Base-by-base conservation (phyloP, 345 rosid genomes). In the Gossypium herbaceum region DNA sequence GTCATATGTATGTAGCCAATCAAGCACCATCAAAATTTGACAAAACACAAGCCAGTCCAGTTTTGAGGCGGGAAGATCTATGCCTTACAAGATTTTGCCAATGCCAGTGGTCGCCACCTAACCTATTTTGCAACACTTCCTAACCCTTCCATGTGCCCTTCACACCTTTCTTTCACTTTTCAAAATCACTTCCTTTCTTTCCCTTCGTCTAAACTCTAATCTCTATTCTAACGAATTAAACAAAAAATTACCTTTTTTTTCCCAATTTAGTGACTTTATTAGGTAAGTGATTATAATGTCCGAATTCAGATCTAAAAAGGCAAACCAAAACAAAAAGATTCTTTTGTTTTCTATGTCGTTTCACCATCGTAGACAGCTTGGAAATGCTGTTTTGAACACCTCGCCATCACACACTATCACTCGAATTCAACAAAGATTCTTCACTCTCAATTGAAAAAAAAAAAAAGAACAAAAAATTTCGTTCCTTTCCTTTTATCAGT, bases 81-180 rank as follows among this genome's bases (percentile, higher is more conserved):
- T 17, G 29, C 22, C 24, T 19, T 4, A 5, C 63, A 58, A 13
- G 65, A 6, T 3, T 16, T 59, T 25, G 29, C 29, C 29, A 9
- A 7, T 11, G 74, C 66, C 77, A 60, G 61, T 68, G 79, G 77
- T 29, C 47, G 71, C 44, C 79, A 44, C 79, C 77, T 73, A 76
- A 72, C 70, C 82, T 47, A 8, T 22, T 51, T 34, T 34, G 27
- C 34, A 2, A 72, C 59, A 45, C 58, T n/a, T 7, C 59, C n/a
- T 12, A 34, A 34, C 39, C 6, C 39, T 34, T 34, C 39, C 39
- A 34, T 34, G 39, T 34, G 39, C 39, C 6, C 39, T 34, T 34
- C 7, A 34, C 41, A 34, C 7, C 41, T 34, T 34, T 34, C 2
- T 34, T 63, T 34, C 68, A 29, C 11, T 34, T 62, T 34, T 34